Conservation (phyloP, 2,329 filamentous ascomycete genomes). For the Fusarium sp. region DNA sequence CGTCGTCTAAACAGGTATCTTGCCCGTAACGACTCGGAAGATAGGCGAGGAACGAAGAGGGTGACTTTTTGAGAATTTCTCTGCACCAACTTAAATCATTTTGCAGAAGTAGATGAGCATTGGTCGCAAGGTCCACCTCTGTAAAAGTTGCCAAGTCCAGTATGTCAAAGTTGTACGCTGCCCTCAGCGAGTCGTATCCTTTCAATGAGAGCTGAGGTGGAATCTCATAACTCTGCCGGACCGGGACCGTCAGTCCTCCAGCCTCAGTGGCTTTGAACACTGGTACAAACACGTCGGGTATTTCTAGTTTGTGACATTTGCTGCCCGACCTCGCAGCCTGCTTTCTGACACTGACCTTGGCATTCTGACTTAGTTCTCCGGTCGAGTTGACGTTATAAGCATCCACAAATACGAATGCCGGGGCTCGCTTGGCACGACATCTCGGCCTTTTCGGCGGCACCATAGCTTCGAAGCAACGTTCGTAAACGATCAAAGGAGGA, state of each 20-base stretch:
- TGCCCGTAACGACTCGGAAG: background rate
- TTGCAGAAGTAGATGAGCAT: background rate
- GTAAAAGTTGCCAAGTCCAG: background rate
- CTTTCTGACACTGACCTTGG: background rate
- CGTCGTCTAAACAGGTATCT: conserved; percentile 1
- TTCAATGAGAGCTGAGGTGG: background rate
- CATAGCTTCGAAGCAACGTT: background rate
- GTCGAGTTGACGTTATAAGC: background rate
- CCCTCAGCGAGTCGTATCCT: background rate
- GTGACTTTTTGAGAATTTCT: background rate
- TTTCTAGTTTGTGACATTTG: background rate
- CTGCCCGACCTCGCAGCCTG: conserved; percentile 1
- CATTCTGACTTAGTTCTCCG: background rate
- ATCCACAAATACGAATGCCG: background rate
- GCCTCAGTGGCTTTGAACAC: background rate
- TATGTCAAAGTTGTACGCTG: conserved; percentile 3
- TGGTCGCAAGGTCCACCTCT: background rate
- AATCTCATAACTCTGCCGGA: background rate
- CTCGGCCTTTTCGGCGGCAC: background rate
- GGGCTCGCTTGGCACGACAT: background rate
- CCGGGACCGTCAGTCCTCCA: background rate
- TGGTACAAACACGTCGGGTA: background rate
- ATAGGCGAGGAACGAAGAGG: background rate
- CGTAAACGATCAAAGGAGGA: no score
- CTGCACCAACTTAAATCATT: background rate